phyloP scores from a whole-genome alignment of 768 basidiomycete species.

The Tylopilus felleus region DNA sequence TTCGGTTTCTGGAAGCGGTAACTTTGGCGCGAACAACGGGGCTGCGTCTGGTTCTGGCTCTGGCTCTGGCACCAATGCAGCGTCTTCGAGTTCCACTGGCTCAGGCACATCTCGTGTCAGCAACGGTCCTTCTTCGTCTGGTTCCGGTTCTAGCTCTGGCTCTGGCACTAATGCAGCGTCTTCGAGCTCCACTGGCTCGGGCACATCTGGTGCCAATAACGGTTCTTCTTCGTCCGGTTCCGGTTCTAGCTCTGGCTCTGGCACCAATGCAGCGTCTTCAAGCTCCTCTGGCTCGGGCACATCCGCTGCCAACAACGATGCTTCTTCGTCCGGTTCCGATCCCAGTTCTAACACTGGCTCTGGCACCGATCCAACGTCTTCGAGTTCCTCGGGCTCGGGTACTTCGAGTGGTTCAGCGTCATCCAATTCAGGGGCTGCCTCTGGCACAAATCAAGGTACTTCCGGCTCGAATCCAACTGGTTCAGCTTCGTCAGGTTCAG shows the following conservation, averaged over 20 bases:
- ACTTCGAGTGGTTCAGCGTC: background rate
- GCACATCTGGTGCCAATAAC: too few species aligned
- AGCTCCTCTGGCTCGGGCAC: background rate
- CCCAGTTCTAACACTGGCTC: background rate
- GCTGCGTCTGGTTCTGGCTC: constrained; percentile 1
- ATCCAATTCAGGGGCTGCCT: background rate
- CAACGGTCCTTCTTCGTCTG: too few species aligned
- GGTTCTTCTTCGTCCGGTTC: too few species aligned
- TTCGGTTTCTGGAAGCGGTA: background rate
- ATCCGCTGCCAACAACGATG: background rate
- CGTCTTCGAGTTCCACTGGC: background rate
- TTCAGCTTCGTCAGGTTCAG: constrained; percentile 1
- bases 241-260: background rate
- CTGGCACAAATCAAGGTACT: background rate
- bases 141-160: background rate
- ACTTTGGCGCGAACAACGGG: background rate
- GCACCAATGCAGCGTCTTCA: background rate
- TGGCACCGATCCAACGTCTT: background rate
- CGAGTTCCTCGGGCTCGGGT: background rate
- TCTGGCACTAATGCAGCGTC: background rate
- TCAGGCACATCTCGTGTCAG: too few species aligned
- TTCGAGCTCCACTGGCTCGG: too few species aligned
- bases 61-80: background rate
- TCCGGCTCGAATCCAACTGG: background rate
- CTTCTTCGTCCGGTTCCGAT: background rate